phyloP scores from a whole-genome alignment of 2,329 filamentous ascomycete species.

The Alternaria conjuncta region DNA sequence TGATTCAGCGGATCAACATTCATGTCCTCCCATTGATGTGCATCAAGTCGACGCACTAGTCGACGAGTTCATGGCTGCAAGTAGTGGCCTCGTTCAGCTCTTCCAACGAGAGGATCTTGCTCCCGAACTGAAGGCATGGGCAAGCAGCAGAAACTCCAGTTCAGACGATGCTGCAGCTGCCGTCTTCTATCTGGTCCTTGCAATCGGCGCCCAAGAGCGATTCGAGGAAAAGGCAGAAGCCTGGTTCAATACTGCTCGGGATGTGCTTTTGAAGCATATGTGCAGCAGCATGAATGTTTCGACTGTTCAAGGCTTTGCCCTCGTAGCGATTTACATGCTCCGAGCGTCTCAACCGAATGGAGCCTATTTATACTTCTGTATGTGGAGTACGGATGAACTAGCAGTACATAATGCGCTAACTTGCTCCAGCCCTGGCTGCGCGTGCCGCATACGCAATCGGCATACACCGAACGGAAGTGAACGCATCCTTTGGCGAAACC shows the following conservation, averaged over 20 bases:
- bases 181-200: slow-evolving; percentile 59
- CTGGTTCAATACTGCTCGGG: slow-evolving; percentile 56
- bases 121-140: slow-evolving; percentile 39
- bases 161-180: slow-evolving; percentile 53
- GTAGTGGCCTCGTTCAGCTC: slow-evolving; percentile 57
- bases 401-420: background rate
- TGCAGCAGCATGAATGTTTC: slow-evolving; percentile 58
- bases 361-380: slow-evolving; percentile 59
- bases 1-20: slow-evolving; percentile 27
- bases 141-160: slow-evolving; percentile 9
- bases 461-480: slow-evolving; percentile 60
- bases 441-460: slow-evolving; percentile 61
- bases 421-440: slow-evolving; percentile 50
- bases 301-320: slow-evolving; percentile 59
- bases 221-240: slow-evolving; percentile 53
- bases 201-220: slow-evolving; percentile 56
- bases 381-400: background rate
- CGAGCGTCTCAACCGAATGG: slow-evolving; percentile 60
- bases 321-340: slow-evolving; percentile 61
- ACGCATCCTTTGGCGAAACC: slow-evolving; percentile 55
- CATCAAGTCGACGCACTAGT: slow-evolving; percentile 52
- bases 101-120: slow-evolving; percentile 51
- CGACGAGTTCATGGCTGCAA: slow-evolving; percentile 54
- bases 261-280: slow-evolving; percentile 55
- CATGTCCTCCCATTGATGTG: slow-evolving; percentile 30